phyloP scores from a whole-genome alignment of 305 asterid genomes.

The Nicotiana rustica region DNA sequence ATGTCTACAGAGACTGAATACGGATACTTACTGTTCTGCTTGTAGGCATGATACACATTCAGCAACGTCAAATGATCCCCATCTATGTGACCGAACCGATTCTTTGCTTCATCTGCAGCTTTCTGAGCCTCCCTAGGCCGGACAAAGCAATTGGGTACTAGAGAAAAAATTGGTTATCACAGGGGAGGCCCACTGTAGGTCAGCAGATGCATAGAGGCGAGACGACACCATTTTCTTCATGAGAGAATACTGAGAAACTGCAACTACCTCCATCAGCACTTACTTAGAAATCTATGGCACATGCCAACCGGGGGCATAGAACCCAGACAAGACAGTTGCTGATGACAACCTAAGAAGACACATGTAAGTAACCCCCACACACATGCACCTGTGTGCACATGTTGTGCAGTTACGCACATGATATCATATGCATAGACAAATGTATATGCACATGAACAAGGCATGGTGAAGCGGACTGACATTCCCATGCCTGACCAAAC shows the following conservation, averaged over 20 bases:
- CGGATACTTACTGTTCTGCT: slow-evolving; percentile 79
- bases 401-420: slow-evolving; percentile 54
- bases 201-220: slow-evolving; percentile 99
- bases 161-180: slow-evolving; percentile 97
- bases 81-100: slow-evolving; percentile 92
- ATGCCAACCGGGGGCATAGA: slow-evolving; percentile 85
- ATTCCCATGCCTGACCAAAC: slow-evolving; percentile 48
- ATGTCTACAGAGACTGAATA: background rate
- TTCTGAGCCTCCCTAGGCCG: slow-evolving; percentile 99
- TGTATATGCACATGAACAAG: slow-evolving; percentile 53
- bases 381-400: slow-evolving; percentile 49
- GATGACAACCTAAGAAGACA: slow-evolving; percentile 90
- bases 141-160: slow-evolving; percentile 99
- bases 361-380: slow-evolving; percentile 58
- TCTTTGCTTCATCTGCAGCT: slow-evolving; percentile 99
- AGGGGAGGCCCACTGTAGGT: slow-evolving; percentile 99
- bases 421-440: slow-evolving; percentile 51
- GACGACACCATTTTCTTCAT: slow-evolving; percentile 96
- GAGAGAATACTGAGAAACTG: slow-evolving; percentile 99
- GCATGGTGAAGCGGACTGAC: slow-evolving; percentile 53
- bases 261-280: slow-evolving; percentile 99
- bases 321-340: slow-evolving; percentile 93
- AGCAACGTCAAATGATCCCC: slow-evolving; percentile 96
- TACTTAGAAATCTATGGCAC: slow-evolving; percentile 88
- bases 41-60: slow-evolving; percentile 96